A percentile compares a stretch with the other conserved stretches of the same genome.
These are phyloP conservation scores for Aspergillus udagawae DNA, from an alignment of 2,329 filamentous ascomycete genomes.

Conservation along the genomic window DNA sequence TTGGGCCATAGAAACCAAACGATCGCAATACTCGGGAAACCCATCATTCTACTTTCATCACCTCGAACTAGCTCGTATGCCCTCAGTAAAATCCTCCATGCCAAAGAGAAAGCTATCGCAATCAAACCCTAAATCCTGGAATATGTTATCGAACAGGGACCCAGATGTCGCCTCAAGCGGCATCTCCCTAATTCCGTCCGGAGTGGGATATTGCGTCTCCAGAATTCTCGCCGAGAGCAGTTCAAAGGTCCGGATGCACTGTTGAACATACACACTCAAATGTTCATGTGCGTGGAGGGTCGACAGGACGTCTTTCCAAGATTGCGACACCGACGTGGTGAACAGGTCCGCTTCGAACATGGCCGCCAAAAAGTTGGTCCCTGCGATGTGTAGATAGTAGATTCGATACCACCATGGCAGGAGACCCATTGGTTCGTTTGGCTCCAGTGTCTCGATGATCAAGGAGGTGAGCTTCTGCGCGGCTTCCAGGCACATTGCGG, in stretches of 20 bases:
- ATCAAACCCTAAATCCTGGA: not conserved
- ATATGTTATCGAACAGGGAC: not conserved
- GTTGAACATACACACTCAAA: not conserved
- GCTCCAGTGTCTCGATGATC: constrained; percentile 9
- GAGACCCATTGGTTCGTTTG: constrained; percentile 12
- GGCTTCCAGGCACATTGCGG: constrained; percentile 14
- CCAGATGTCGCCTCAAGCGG: not conserved
- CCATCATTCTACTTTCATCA: too few relatives aligned
- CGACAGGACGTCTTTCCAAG: constrained; percentile 19
- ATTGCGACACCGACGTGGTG: constrained; percentile 19
- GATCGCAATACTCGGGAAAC: too few relatives aligned
- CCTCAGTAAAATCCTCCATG: not conserved
- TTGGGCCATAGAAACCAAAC: too few relatives aligned
- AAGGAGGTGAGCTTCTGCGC: constrained; percentile 12
- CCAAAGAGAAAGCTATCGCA: not conserved
- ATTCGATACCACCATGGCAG: constrained; percentile 19
- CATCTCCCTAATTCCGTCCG: not conserved
- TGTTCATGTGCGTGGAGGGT: not conserved
- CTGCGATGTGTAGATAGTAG: constrained; percentile 19
- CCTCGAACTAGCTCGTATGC: too few relatives aligned
- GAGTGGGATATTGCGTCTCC: not conserved
- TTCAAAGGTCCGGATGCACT: not conserved
- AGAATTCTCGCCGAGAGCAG: not conserved
- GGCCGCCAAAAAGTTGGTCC: constrained; percentile 13
- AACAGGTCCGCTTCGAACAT: constrained; percentile 24